A percentile compares a stretch with the other conserved stretches of the same genome.
Evolutionary conservation across 441 rosid genomes (phyloP).

Genomic region (Syzygium syzygioides): DNA sequence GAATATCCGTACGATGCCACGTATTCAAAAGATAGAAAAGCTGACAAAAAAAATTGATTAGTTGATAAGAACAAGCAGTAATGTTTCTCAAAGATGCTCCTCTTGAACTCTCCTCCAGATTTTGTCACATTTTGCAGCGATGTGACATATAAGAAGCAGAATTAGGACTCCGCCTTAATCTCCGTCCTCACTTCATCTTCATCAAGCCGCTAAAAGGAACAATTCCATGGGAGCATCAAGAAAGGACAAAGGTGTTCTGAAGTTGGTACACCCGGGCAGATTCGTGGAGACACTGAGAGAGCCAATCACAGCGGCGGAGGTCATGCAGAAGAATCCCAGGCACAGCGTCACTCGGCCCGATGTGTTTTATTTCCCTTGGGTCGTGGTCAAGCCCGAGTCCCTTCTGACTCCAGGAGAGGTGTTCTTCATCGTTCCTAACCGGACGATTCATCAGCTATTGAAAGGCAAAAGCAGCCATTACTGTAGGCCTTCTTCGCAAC

Average conservation of each 20-base stretch:
- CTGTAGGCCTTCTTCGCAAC: constrained; percentile 3
- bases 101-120: background rate
- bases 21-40: background rate
- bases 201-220: background rate
- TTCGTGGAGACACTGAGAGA: constrained; percentile 21
- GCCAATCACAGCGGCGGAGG: constrained; percentile 30
- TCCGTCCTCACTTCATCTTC: background rate
- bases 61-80: background rate
- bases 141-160: background rate
- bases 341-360: constrained; percentile 40
- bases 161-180: background rate
- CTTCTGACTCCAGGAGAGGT: constrained; percentile 27
- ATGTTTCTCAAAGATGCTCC: background rate
- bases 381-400: constrained; percentile 35
- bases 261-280: constrained; percentile 38
- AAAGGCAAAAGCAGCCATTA: constrained; percentile 11
- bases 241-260: constrained; percentile 23
- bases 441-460: constrained; percentile 24
- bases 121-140: background rate
- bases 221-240: constrained; percentile 10
- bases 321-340: constrained; percentile 38
- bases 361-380: constrained; percentile 41
- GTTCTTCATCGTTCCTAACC: constrained; percentile 36
- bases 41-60: background rate
- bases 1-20: background rate